Conservation (phyloP, 768 basidiomycete species). For the Phylloporus sp. region DNA sequence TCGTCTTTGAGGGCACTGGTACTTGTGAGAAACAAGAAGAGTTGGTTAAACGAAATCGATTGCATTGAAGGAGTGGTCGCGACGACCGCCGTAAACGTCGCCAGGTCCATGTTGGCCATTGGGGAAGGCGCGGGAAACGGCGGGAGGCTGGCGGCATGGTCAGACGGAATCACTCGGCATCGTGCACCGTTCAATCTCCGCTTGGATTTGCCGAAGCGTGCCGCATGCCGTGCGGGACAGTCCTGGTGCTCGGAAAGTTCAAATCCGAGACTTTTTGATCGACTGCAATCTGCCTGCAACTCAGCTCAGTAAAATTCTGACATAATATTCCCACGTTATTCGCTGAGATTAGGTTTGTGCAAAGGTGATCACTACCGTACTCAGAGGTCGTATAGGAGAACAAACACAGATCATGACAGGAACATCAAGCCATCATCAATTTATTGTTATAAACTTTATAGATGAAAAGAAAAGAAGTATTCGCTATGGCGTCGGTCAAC, state of each 20-base stretch:
- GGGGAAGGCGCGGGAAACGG: not conserved
- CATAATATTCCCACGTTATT: too few relatives aligned
- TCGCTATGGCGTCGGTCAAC: too few relatives aligned
- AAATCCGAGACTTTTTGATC: not conserved
- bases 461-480: too few relatives aligned
- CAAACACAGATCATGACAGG: too few relatives aligned
- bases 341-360: too few relatives aligned
- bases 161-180: not conserved
- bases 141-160: not conserved
- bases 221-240: not conserved
- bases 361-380: too few relatives aligned
- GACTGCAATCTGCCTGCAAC: too few relatives aligned
- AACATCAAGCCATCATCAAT: too few relatives aligned
- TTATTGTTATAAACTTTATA: too few relatives aligned
- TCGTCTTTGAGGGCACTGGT: not conserved
- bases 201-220: not conserved
- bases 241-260: not conserved
- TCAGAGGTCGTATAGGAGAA: too few relatives aligned
- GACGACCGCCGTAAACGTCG: not conserved
- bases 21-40: not conserved
- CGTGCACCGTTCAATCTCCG: not conserved
- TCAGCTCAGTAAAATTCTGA: too few relatives aligned
- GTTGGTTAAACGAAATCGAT: not conserved
- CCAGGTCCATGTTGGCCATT: slow-evolving; percentile 5
- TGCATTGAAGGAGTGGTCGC: not conserved